phyloP scores from a whole-genome alignment of 805 yeast species.

The Candida awuae region DNA sequence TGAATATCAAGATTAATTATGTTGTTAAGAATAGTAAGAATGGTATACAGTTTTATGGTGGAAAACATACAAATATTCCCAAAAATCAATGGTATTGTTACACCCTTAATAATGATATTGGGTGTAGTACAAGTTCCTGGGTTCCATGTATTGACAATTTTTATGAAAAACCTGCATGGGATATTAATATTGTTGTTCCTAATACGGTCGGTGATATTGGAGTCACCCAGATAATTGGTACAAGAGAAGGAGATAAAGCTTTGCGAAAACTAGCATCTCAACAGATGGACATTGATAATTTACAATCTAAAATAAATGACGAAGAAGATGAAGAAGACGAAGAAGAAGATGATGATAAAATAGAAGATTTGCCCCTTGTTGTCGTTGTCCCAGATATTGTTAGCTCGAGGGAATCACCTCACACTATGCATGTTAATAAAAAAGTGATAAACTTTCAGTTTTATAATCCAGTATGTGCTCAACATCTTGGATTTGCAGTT shows the following conservation, averaged over 20 bases:
- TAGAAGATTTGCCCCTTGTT: conserved; percentile 39
- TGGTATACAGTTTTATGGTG: conserved; percentile 72
- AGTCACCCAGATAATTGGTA: conserved; percentile 35
- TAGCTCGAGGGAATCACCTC: conserved; percentile 62
- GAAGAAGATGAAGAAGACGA: conserved; percentile 21
- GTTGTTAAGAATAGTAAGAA: conserved; percentile 54
- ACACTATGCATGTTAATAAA: conserved; percentile 64
- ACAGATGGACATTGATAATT: conserved; percentile 31
- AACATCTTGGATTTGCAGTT: conserved; percentile 90
- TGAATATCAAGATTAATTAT: conserved; percentile 63
- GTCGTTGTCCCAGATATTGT: conserved; percentile 68
- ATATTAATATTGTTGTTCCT: conserved; percentile 77
- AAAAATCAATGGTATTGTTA: conserved; percentile 70
- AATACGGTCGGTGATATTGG: conserved; percentile 69
- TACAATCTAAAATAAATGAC: conserved; percentile 9
- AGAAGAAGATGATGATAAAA: conserved; percentile 24
- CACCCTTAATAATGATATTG: conserved; percentile 71
- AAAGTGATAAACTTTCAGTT: conserved; percentile 69
- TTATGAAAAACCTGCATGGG: conserved; percentile 90
- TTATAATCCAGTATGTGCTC: conserved; percentile 86
- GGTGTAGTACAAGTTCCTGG: conserved; percentile 90
- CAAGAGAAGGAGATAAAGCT: conserved; percentile 28
- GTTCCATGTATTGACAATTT: conserved; percentile 89
- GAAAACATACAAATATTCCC: conserved; percentile 38
- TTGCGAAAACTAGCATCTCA: conserved; percentile 21